Evolutionary conservation across 169 alveolate genomes (phyloP), one percentile per base, ranked within the genome.

Genomic region (Eimeria sp.): DNA sequence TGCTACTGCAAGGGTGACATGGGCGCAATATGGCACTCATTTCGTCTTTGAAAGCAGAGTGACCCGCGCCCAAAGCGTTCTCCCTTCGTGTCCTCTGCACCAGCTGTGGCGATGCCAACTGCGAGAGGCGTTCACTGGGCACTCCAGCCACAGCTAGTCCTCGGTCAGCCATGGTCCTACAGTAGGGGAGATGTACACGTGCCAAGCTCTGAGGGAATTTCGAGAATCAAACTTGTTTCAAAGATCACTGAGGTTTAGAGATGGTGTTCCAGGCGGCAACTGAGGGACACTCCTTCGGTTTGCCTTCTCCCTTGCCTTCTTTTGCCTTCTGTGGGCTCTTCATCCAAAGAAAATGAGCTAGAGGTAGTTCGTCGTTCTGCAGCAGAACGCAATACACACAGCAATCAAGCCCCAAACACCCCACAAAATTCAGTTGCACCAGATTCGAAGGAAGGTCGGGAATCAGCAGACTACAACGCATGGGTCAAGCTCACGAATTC

Each of bases 21-120:
- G 93, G 93, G 27, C 65, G 93, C 47, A 87, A 18, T 14, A 87
- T 63, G 47, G 65, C 63, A 13, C 93, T 87, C 82, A 87, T 63
- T 58, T 49, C 80, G 18, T 87, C 93, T 18, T 43, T 40, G 82
- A 87, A 57, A 11, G 93, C 83, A 7, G 93, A 87, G n/a, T 87
- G 83, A 22, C 2, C 45, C 14, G 27, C 2, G 20, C 93, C 93
- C 25, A 87, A 49, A 2, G 82, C 82, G 61, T 34, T 87, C 3
- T 87, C 63, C 4, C 80, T 25, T 11, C 93, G 93, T 2, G 22
- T 25, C 65, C 82, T 61, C 67, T 61, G 72, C 27, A 16, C 54
- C n/a, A 87, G 82, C 73, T 87, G 93, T 7, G 93, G 93, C n/a
- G 93, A 58, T 30, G 93, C 93, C 93, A 87, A 27, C 83, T 61